A percentile compares a stretch with the other conserved stretches of the same genome.
Evolutionary conservation across 139 green algal genomes (phyloP).

Genomic region (Ostreobium quekettii): DNA sequence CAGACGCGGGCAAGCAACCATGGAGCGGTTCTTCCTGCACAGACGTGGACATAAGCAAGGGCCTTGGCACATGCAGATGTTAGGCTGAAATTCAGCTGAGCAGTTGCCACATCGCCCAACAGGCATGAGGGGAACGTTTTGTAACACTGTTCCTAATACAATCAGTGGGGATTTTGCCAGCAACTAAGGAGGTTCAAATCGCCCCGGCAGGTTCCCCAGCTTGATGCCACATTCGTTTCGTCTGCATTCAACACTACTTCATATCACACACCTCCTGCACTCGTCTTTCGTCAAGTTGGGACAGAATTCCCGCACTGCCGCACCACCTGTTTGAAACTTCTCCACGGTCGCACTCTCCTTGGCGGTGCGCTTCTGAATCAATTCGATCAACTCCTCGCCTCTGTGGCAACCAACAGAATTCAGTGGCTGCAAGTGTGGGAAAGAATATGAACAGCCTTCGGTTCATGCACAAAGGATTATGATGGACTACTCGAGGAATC

Average conservation of each 20-base stretch:
- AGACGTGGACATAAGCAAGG: background rate
- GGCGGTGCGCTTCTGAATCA: conserved; percentile 62
- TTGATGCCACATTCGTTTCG: no score
- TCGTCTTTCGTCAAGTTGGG: conserved; percentile 68
- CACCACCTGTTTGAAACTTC: conserved; percentile 60
- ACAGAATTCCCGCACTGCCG: conserved; percentile 63
- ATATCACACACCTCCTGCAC: conserved; percentile 36
- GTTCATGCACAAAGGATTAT: no score
- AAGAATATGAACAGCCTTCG: background rate
- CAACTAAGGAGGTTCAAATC: no score
- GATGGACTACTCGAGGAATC: background rate
- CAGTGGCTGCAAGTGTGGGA: background rate
- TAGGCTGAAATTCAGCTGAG: background rate
- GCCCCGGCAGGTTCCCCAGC: no score
- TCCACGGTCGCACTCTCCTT: conserved; percentile 46
- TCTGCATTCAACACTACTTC: no score
- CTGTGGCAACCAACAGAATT: conserved; percentile 19
- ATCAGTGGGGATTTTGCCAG: background rate
- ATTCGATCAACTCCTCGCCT: conserved; percentile 60
- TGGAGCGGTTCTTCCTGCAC: conserved; percentile 19
- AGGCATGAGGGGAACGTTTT: no score
- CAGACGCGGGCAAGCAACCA: conserved; percentile 28
- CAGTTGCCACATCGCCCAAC: background rate
- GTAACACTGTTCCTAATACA: background rate
- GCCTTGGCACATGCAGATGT: no score